Conservation (phyloP, 2,329 filamentous ascomycete species). For the Trichoderma koningiopsis region DNA sequence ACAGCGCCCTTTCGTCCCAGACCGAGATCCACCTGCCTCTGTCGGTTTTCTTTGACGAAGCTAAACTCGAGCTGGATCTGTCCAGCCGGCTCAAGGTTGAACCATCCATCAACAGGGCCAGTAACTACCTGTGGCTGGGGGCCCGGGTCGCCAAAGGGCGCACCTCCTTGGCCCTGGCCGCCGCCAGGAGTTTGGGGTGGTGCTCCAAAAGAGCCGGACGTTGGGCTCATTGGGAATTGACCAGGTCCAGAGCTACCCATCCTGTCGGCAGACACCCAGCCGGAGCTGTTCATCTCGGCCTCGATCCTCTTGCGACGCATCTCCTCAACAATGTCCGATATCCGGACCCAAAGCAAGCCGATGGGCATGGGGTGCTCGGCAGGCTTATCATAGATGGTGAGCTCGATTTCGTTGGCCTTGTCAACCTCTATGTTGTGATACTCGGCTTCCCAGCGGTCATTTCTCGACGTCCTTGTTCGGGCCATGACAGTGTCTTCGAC, state of each 20-base stretch:
- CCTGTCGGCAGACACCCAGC: constrained; percentile 96
- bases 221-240: constrained; percentile 62
- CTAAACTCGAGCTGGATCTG: constrained; percentile 89
- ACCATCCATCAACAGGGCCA: constrained; percentile 86
- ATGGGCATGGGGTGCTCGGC: constrained; percentile 90
- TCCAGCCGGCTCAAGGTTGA: constrained; percentile 91
- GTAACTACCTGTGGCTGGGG: constrained; percentile 55
- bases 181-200: constrained; percentile 49
- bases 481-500: constrained; percentile 93
- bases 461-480: constrained; percentile 80
- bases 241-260: constrained; percentile 66
- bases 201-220: constrained; percentile 46
- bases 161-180: constrained; percentile 37
- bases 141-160: constrained; percentile 39
- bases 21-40: constrained; percentile 81
- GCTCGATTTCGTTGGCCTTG: constrained; percentile 97
- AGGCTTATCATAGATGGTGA: constrained; percentile 96
- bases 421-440: constrained; percentile 91
- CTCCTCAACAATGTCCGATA: constrained; percentile 96
- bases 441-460: constrained; percentile 89
- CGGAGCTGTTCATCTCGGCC: constrained; percentile 88
- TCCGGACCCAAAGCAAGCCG: constrained; percentile 91
- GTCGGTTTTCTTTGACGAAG: constrained; percentile 88
- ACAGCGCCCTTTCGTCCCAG: constrained; percentile 94
- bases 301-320: constrained; percentile 97